Evolutionary conservation across 2,329 filamentous ascomycete genomes (phyloP).

Genomic region (Colletotrichum euphorbiae): DNA sequence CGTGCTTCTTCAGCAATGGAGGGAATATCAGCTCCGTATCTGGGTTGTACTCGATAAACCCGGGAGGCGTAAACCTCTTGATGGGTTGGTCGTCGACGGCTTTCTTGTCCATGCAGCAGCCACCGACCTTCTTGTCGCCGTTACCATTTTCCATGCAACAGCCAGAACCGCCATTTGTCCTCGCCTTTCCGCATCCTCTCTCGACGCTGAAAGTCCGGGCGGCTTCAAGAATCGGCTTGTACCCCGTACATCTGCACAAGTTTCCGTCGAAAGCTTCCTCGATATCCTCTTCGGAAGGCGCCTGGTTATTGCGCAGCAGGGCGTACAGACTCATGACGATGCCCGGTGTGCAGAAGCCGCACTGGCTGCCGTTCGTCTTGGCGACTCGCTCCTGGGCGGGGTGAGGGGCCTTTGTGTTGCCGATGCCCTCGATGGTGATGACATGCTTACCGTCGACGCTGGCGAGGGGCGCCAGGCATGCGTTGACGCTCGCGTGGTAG

Average conservation of each 20-base stretch:
- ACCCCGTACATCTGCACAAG: constrained; percentile 94
- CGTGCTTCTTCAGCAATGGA: constrained; percentile 83
- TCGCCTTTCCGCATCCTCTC: constrained; percentile 62
- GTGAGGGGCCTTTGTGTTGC: constrained; percentile 87
- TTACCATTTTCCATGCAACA: constrained; percentile 79
- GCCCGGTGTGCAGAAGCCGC: constrained; percentile 93
- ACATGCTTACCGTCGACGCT: constrained; percentile 98
- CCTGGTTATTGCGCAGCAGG: constrained; percentile 83
- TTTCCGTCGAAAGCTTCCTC: constrained; percentile 99
- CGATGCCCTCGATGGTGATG: constrained; percentile 97
- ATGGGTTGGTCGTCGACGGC: constrained; percentile 64
- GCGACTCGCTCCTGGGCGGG: constrained; percentile 92
- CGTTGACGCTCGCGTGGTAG: constrained; percentile 97
- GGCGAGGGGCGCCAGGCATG: constrained; percentile 90
- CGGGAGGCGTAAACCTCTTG: constrained; percentile 83
- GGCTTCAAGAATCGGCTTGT: constrained; percentile 92
- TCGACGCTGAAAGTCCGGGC: constrained; percentile 85
- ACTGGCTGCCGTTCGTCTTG: constrained; percentile 92
- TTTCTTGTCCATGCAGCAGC: constrained; percentile 77
- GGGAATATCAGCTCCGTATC: constrained; percentile 97
- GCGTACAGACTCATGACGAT: constrained; percentile 99
- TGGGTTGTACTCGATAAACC: constrained; percentile 93
- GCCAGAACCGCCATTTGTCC: constrained; percentile 62
- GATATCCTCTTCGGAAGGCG: constrained; percentile 82
- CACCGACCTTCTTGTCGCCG: constrained; percentile 52